Conservation (phyloP, 2,329 filamentous ascomycete genomes). For the Sarocladiaceae sp. region DNA sequence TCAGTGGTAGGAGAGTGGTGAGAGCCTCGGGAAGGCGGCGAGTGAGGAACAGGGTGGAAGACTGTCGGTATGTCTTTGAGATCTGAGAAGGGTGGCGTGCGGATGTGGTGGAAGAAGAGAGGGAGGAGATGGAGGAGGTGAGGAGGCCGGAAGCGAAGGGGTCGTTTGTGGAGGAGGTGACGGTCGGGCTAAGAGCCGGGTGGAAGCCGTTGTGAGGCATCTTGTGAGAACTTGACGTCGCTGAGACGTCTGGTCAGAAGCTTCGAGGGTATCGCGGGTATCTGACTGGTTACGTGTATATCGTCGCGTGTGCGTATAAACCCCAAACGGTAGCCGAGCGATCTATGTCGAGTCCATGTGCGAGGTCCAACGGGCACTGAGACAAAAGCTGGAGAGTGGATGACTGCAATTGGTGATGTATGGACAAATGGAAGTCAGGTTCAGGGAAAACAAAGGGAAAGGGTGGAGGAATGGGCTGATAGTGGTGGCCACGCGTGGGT, state of each 20-base stretch:
- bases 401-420: too few species aligned
- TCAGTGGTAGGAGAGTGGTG: constrained; percentile 75
- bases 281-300: too few species aligned
- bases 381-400: neutral
- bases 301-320: constrained; percentile 2
- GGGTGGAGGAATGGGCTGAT: constrained; percentile 6
- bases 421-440: neutral
- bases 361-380: neutral
- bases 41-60: constrained; percentile 89
- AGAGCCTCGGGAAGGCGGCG: constrained; percentile 86
- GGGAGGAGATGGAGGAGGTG: constrained; percentile 63
- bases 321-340: neutral
- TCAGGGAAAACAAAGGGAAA: constrained; percentile 5
- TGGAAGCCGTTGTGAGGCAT: constrained; percentile 37
- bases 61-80: constrained; percentile 89
- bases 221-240: constrained; percentile 27
- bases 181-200: constrained; percentile 39
- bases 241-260: too few species aligned
- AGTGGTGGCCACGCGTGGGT: constrained; percentile 5
- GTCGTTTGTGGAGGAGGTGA: constrained; percentile 24
- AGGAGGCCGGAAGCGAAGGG: constrained; percentile 46
- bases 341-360: neutral
- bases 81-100: constrained; percentile 64
- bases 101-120: constrained; percentile 51
- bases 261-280: too few species aligned